Evolutionary conservation across 1,139 yeast species (phyloP).

Genomic region (Wickerhamiella infanticola): DNA sequence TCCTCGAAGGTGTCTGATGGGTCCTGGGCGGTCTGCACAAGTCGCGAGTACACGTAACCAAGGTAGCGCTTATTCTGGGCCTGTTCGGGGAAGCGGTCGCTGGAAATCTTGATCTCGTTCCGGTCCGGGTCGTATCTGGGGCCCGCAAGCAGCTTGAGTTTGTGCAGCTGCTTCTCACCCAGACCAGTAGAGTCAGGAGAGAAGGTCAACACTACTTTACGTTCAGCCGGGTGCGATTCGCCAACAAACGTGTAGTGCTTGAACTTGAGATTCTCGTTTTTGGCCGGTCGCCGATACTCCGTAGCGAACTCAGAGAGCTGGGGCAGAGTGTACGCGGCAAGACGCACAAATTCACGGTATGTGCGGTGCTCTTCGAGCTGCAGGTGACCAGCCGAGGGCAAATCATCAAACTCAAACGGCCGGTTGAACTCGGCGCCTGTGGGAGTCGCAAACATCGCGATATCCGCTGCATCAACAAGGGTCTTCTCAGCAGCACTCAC

Average conservation of each 20-base stretch:
- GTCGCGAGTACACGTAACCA: conserved; percentile 44
- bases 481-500: conserved; percentile 13
- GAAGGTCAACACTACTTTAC: conserved; percentile 50
- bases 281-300: conserved; percentile 28
- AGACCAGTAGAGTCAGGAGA: conserved; percentile 41
- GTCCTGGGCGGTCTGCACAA: conserved; percentile 54
- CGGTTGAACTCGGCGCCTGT: conserved; percentile 23
- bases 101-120: conserved; percentile 45
- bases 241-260: conserved; percentile 62
- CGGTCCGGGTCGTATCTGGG: conserved; percentile 52
- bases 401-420: conserved; percentile 38
- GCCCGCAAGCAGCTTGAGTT: conserved; percentile 66
- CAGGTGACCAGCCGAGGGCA: conserved; percentile 45
- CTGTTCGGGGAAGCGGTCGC: conserved; percentile 53
- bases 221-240: conserved; percentile 54
- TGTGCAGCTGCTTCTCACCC: conserved; percentile 41
- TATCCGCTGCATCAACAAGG: conserved; percentile 2
- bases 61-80: conserved; percentile 73
- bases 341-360: conserved; percentile 50
- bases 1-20: conserved; percentile 49
- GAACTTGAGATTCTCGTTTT: conserved; percentile 40
- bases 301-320: conserved; percentile 60
- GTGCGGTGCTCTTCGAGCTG: conserved; percentile 44
- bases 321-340: conserved; percentile 89
- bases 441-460: conserved; percentile 14